Base-by-base conservation (phyloP, 441 rosid species). In the Breynia disticha region DNA sequence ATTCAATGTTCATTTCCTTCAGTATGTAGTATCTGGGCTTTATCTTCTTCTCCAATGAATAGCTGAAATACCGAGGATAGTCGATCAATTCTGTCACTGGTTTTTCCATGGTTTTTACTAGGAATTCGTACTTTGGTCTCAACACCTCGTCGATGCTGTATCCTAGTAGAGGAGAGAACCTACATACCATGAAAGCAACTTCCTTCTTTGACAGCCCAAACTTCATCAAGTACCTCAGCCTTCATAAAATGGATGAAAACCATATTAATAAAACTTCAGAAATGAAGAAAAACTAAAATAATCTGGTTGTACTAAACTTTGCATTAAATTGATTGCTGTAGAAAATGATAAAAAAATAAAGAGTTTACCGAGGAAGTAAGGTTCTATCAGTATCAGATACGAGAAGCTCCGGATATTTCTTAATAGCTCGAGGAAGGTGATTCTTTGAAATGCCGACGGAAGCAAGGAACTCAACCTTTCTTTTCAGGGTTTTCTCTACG, bases 21-120 rank as follows among this genome's bases (percentile, higher is more conserved):
- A 85, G 72, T 46, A 80, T 72, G 82, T 83, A 80, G 68, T 70
- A 85, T 68, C 98, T 70, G 50, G 96, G 96, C 61, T 77, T 85
- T 71, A 90, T 90, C 72, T 71, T 87, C 81, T 80, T 79, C 62
- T 90, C 98, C 63, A 90, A 49, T 10, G 95, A 87, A 59, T 83
- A 83, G 65, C 98, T 90, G 46, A 90, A 90, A 57, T 79, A 90
- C 63, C 96, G 70, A 0, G 98, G 98, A 52, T 87, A 87, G 14
- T 70, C 87, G 56, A 82, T 82, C 16, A 82, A 67, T 3, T 85
- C 95, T 63, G 52, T 68, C 50, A 85, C 69, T 0, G 90, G 78
- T 62, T 68, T 87, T 56, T 70, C 74, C 95, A 90, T 83, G 10
- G 71, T 73, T 47, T 79, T 73, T 66, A 76, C 55, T 15, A 87